Conservation (phyloP, 1,139 yeast genomes). For the Geotrichum citri-aurantii region DNA sequence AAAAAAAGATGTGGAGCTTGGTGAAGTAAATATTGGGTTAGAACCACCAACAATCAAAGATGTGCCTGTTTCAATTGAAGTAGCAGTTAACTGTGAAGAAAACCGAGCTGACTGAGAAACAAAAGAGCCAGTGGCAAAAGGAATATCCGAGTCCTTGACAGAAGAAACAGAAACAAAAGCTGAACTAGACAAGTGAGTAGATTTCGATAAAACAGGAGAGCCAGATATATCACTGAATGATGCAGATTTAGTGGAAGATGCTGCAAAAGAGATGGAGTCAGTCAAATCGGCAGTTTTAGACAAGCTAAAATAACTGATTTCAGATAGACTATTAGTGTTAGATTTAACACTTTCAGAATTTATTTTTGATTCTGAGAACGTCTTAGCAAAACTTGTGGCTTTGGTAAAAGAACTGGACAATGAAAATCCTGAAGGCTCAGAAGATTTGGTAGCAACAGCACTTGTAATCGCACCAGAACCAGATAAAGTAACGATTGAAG, state of each 20-base stretch:
- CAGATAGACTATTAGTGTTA: background rate
- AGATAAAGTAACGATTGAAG: background rate
- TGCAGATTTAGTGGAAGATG: background rate
- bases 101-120: background rate
- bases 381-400: background rate
- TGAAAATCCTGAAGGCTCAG: background rate
- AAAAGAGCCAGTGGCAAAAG: background rate
- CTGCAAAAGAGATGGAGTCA: background rate
- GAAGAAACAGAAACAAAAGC: background rate
- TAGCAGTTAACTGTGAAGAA: background rate
- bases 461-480: background rate
- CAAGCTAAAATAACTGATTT: background rate
- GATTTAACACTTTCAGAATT: background rate
- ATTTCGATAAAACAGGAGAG: background rate
- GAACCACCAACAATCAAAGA: background rate
- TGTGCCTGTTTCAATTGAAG: background rate
- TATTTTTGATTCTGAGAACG: background rate
- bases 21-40: background rate
- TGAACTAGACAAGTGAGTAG: background rate
- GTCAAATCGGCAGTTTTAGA: background rate
- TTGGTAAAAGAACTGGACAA: background rate
- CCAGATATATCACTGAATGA: background rate
- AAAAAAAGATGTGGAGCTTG: background rate
- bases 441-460: background rate
- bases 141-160: background rate